Evolutionary conservation across 257 asterid genomes (phyloP), one percentile per base, ranked within the genome.

Genomic region (Solanum tarapatanum): DNA sequence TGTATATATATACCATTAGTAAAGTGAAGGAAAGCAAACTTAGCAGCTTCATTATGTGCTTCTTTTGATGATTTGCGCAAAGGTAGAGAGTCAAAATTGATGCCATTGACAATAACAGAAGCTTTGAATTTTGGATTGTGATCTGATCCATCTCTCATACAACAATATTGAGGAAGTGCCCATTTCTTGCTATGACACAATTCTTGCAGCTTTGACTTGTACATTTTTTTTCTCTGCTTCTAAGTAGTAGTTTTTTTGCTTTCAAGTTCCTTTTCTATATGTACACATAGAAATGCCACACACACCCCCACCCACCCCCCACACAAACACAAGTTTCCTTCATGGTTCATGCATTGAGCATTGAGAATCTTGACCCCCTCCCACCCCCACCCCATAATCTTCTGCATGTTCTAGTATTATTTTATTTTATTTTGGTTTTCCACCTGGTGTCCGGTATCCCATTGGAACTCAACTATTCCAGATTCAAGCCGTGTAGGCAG

Each of bases 41-140:
- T 87, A 55, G 95, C 95, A 85, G 88, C 94, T 75, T 90, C 88
- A 83, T 92, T 89, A 30, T 84, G 82, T 75, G 95, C 92, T 87
- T 90, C 92, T 88, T 91, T 93, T 58, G 88, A 87, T 87, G 93
- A 92, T 68, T 79, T 93, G 70, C 87, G 89, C 69, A 90, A 84
- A 30, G 86, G 36, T 13, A 73, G 41, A 14, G 91, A 30, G 80
- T 91, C 88, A 60, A 93, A 93, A 62, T 85, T 90, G 89, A 51
- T 12, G 68, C 93, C 93, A 48, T 74, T 30, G 30, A 91, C 93
- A 82, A 90, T 48, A 5, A 92, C 93, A 24, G 93, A 91, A 83
- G 95, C 95, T 90, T 88, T 93, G 85, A 91, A 93, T 64, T 73
- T 87, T 5, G 93, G 93, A 87, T 55, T 21, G 68, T 93, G 95